phyloP scores from a whole-genome alignment of 2,329 filamentous ascomycete species.

The Penicillium brasilianum region DNA sequence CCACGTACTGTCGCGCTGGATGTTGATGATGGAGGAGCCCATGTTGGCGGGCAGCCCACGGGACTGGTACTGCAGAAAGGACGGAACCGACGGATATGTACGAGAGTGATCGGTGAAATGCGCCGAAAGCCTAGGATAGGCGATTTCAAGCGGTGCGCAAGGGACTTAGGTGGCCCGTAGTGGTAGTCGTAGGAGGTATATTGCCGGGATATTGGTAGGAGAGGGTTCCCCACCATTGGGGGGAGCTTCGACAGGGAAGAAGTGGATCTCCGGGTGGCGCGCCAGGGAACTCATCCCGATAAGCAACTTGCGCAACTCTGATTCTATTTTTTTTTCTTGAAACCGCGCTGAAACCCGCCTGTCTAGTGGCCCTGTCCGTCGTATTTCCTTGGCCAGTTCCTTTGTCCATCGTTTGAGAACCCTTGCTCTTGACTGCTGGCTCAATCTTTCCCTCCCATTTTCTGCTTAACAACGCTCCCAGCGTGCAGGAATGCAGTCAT shows the following conservation, averaged over 20 bases:
- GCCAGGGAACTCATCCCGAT: constrained; percentile 29
- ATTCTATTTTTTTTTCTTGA: constrained; percentile 10
- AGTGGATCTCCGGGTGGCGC: constrained; percentile 32
- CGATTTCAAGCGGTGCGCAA: not conserved
- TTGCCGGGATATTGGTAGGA: constrained; percentile 33
- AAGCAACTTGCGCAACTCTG: constrained; percentile 24
- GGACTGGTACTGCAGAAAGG: constrained; percentile 26
- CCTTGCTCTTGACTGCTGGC: not conserved
- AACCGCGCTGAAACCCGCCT: constrained; percentile 10
- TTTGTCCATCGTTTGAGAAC: not conserved
- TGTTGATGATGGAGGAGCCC: constrained; percentile 82
- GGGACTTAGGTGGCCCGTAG: constrained; percentile 20
- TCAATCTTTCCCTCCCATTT: not conserved
- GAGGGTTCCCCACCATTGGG: constrained; percentile 37
- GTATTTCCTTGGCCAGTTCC: not conserved
- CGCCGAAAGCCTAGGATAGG: constrained; percentile 1
- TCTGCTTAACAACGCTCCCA: not conserved
- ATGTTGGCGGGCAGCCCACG: constrained; percentile 58
- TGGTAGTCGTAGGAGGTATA: constrained; percentile 30
- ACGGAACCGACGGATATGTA: constrained; percentile 15
- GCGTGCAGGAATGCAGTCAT: constrained; percentile 47
- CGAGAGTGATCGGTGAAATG: not conserved
- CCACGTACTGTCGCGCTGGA: constrained; percentile 74
- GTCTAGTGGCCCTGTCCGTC: not conserved
- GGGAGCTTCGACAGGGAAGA: constrained; percentile 20